Evolutionary conservation across 805 yeast genomes (phyloP), one percentile per base, ranked within the genome.

Genomic region (Ogataea ramenticola): DNA sequence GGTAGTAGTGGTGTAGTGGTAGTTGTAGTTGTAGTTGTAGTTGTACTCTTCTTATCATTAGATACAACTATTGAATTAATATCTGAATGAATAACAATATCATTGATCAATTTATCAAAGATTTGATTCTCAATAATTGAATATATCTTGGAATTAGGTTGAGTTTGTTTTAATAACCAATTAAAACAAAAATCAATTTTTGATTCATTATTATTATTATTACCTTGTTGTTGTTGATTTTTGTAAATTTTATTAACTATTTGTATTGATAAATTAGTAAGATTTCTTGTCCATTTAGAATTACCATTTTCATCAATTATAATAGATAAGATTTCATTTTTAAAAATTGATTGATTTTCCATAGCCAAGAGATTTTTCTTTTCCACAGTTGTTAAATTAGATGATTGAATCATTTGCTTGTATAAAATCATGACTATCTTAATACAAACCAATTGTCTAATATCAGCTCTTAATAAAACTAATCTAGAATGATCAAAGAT

Each of bases 251-350:
- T 66, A 51, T 75, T 74, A 30, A 75, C 74, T 40, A 84, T 56
- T 57, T 83, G 95, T 47, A 87, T 70, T 4, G 91, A 76, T 49
- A 88, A 77, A 15, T 84, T 71, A 49, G 79, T 74, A 22, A 86
- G 76, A 61, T 87, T 87, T 56, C 86, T 77, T 1, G 96, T 87
- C 96, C 96, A 87, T 66, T 89, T 86, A 46, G 86, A 79, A 59
- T 85, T 86, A 2, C 95, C 96, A 54, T 82, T 84, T 46, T 84
- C 87, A 62, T 87, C 95, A 30, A 88, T 78, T 16, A 87, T 87
- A 39, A 87, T 83, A 29, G 90, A 83, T 43, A 85, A 65, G 36
- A 88, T 76, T 54, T 86, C 91, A 42, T 71, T 79, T 60, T 83
- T 87, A 44, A 87, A 68, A 41, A 62, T 67, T 43, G 66, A 61